Conservation (phyloP, 331 rosid genomes). For the Pyracantha coccinea region DNA sequence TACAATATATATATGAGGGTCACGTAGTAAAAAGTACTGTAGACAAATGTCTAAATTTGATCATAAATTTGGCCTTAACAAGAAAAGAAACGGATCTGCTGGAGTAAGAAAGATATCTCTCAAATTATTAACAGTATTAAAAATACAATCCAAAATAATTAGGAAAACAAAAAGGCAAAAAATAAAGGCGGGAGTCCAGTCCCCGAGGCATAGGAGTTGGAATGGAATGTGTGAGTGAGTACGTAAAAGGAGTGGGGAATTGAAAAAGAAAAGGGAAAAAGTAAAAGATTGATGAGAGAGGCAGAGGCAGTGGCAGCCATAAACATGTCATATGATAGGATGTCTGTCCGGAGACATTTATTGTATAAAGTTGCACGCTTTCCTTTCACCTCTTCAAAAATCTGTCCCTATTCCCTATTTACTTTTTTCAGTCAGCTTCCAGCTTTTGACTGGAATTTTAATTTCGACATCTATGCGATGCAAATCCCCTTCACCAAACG, state of each 20-base stretch:
- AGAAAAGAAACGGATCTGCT: too few species aligned
- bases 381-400: conserved; percentile 40
- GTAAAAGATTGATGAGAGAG: background rate
- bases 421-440: background rate
- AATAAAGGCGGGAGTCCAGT: background rate
- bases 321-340: conserved; percentile 12
- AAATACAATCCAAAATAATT: background rate
- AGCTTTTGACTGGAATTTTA: background rate
- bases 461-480: background rate
- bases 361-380: conserved; percentile 73
- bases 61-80: too few species aligned
- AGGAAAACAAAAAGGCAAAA: background rate
- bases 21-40: too few species aligned
- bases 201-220: conserved; percentile 26
- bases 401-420: background rate
- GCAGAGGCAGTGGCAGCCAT: background rate
- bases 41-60: too few species aligned
- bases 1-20: too few species aligned
- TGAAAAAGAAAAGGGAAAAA: background rate
- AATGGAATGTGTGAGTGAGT: conserved; percentile 25
- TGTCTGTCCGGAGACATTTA: conserved; percentile 48
- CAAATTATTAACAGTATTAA: too few species aligned
- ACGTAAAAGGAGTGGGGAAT: background rate
- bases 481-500: background rate
- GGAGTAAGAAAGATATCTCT: too few species aligned